phyloP scores from a whole-genome alignment of 495 filamentous ascomycete species.

The Talaromyces trachyspermus region DNA sequence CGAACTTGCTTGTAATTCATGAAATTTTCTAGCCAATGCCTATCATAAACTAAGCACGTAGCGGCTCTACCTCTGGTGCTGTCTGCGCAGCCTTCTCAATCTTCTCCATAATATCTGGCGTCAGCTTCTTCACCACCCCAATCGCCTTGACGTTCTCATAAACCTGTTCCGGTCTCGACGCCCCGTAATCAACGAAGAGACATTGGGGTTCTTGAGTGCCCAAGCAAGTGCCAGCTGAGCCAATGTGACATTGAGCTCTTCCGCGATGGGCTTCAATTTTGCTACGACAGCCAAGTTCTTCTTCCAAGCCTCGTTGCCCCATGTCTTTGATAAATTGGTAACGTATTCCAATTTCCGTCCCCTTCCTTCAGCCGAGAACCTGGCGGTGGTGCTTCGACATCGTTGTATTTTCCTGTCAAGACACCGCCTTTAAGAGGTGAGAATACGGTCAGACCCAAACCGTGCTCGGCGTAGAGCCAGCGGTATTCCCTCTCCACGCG shows the following conservation, averaged over 20 bases:
- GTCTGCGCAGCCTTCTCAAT: constrained; percentile 43
- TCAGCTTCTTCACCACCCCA: constrained; percentile 52
- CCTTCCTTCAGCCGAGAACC: constrained; percentile 5
- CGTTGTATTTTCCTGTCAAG: constrained; percentile 64
- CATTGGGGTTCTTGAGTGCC: constrained; percentile 68
- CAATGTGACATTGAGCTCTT: constrained; percentile 56
- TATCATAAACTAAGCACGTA: neutral
- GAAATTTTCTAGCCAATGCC: no score
- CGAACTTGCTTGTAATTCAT: no score
- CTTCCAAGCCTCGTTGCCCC: constrained; percentile 13
- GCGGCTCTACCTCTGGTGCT: neutral
- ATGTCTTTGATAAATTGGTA: constrained; percentile 10
- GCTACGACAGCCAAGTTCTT: constrained; percentile 14
- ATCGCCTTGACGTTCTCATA: constrained; percentile 62
- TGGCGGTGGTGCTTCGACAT: constrained; percentile 26
- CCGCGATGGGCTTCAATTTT: constrained; percentile 54
- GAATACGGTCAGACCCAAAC: constrained; percentile 59
- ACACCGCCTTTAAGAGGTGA: constrained; percentile 55
- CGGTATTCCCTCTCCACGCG: constrained; percentile 60
- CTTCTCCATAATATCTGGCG: constrained; percentile 58
- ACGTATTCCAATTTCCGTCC: constrained; percentile 10
- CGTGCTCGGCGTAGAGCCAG: constrained; percentile 45
- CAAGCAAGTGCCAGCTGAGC: constrained; percentile 68
- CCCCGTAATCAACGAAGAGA: constrained; percentile 74
- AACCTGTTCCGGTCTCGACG: constrained; percentile 64